Evolutionary conservation across 1,284 basidiomycete species (phyloP).

Genomic region (Taiwanofungus camphoratus): DNA sequence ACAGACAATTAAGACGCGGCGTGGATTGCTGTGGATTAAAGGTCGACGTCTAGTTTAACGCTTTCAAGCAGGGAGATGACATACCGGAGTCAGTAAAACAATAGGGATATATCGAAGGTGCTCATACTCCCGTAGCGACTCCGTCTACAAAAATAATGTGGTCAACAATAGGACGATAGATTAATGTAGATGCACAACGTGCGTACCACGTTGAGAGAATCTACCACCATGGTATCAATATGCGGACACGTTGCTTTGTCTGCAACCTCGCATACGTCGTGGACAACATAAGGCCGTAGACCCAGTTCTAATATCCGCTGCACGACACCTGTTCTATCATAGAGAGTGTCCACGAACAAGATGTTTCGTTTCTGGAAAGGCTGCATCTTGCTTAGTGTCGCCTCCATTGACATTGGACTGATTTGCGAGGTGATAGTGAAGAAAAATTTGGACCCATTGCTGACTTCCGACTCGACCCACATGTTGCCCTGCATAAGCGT

Average conservation of each 20-base stretch:
- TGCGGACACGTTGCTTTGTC: constrained; percentile 81
- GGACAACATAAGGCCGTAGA: constrained; percentile 77
- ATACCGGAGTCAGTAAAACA: constrained; percentile 80
- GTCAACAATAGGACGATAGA: constrained; percentile 3
- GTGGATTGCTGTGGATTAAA: constrained; percentile 35
- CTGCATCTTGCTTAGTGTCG: constrained; percentile 69
- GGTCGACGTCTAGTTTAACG: not conserved
- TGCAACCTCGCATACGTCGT: constrained; percentile 73
- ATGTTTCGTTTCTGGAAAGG: constrained; percentile 77
- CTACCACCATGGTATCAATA: constrained; percentile 95
- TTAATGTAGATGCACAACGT: constrained; percentile 32
- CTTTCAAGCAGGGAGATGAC: constrained; percentile 14
- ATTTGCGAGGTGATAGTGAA: constrained; percentile 90
- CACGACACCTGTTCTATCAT: constrained; percentile 75
- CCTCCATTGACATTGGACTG: constrained; percentile 68
- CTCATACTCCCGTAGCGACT: constrained; percentile 87
- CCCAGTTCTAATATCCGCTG: constrained; percentile 78
- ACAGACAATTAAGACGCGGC: constrained; percentile 70
- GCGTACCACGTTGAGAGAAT: constrained; percentile 76
- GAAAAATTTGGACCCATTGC: constrained; percentile 94
- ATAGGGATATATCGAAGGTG: constrained; percentile 96
- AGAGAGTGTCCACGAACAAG: constrained; percentile 86
- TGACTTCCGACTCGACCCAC: constrained; percentile 95
- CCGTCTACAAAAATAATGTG: constrained; percentile 48
- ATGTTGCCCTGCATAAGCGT: constrained; percentile 98